These are phyloP conservation scores for Gossypium trilobum DNA, from an alignment of 441 rosid genomes.

Conservation along the genomic window DNA sequence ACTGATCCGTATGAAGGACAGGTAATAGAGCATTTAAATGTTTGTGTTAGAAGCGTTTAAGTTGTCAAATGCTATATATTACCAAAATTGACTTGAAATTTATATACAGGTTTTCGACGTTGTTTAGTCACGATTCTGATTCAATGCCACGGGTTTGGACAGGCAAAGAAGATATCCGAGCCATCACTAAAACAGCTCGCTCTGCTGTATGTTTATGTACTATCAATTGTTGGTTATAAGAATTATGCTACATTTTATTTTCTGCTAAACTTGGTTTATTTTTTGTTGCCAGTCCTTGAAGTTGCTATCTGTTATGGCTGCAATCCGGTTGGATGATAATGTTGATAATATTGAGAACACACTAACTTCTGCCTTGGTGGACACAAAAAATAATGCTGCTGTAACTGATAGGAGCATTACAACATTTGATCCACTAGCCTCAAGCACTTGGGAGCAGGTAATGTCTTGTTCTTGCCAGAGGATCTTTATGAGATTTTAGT, in stretches of 20 bases:
- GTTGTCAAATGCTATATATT: conserved; percentile 2
- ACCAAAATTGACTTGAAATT: conserved; percentile 5
- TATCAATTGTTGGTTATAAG: conserved; percentile 8
- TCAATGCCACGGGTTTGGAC: conserved; percentile 99
- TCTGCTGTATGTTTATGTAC: conserved; percentile 53
- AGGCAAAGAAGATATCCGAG: conserved; percentile 92
- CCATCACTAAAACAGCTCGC: conserved; percentile 87
- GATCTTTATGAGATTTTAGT: conserved; percentile 4
- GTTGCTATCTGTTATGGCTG: conserved; percentile 82
- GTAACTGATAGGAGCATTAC: conserved; percentile 46
- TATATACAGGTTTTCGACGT: conserved; percentile 63
- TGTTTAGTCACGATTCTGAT: conserved; percentile 89
- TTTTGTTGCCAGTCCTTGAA: conserved; percentile 62
- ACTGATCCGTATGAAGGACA: conserved; percentile 83
- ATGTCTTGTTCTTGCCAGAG: conserved; percentile 12
- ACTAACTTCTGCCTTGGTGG: conserved; percentile 50
- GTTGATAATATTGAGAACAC: conserved; percentile 62
- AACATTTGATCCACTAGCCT: conserved; percentile 68
- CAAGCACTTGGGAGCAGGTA: conserved; percentile 94
- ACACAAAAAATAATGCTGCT: conserved; percentile 27
- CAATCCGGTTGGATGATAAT: conserved; percentile 64
- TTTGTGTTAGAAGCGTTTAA: conserved; percentile 11
- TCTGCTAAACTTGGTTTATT: conserved; percentile 20
- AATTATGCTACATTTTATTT: not conserved
- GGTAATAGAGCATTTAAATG: conserved; percentile 34